Evolutionary conservation across 768 basidiomycete genomes (phyloP).

Genomic region (Rubroboletus pulcherrimus): DNA sequence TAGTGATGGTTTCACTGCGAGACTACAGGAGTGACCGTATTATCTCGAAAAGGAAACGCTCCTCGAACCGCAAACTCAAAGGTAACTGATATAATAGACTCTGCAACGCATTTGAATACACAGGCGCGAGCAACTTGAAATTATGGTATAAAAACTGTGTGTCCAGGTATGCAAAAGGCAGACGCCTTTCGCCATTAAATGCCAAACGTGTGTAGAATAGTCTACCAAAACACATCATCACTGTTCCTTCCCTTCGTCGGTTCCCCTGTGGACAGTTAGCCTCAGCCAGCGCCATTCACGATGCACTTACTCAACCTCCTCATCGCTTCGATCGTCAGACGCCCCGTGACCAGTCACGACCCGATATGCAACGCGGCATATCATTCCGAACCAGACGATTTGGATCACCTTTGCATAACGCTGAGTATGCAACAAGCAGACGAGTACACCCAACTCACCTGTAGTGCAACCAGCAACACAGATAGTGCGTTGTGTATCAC

Average conservation of each 20-base stretch:
- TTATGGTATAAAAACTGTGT: conserved; percentile 29
- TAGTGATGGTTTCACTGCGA: conserved; percentile 9
- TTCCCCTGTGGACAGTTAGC: conserved; percentile 18
- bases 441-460: conserved; percentile 40
- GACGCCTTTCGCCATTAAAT: conserved; percentile 22
- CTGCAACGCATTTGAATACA: background rate
- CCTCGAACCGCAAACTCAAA: background rate
- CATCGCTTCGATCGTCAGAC: conserved; percentile 83
- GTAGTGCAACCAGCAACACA: conserved; percentile 51
- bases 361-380: conserved; percentile 76
- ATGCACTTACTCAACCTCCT: conserved; percentile 53
- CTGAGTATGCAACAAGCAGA: conserved; percentile 4
- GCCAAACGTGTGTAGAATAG: conserved; percentile 18
- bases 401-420: conserved; percentile 55
- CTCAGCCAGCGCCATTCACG: background rate
- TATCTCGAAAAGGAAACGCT: conserved; percentile 27
- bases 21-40: conserved; percentile 11
- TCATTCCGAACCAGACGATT: conserved; percentile 83
- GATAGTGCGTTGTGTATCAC: conserved; percentile 47
- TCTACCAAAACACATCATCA: conserved; percentile 24
- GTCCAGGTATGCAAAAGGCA: conserved; percentile 27
- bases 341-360: conserved; percentile 74
- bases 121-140: conserved; percentile 7
- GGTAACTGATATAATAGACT: background rate
- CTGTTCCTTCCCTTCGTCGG: conserved; percentile 22